Conservation (phyloP, 1,139 yeast genomes). For the Protomyces inundatus region DNA sequence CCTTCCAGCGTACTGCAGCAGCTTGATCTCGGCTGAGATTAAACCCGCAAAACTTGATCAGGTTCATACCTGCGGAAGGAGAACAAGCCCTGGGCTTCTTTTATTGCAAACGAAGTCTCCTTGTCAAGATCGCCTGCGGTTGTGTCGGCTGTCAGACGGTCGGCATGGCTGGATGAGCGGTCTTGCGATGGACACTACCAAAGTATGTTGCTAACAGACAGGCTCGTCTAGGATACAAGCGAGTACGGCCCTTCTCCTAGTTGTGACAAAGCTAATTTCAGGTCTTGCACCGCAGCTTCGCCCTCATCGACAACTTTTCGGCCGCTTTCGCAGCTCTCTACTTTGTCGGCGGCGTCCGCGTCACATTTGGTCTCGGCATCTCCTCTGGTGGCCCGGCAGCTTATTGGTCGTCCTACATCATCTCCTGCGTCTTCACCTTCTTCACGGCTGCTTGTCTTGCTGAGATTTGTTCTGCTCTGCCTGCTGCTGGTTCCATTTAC, state of each 20-base stretch:
- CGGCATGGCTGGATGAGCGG: not conserved
- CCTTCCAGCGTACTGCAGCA: not conserved
- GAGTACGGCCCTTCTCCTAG: not conserved
- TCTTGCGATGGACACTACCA: not conserved
- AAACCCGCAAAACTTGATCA: slow-evolving; percentile 28
- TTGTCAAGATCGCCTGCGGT: slow-evolving; percentile 1
- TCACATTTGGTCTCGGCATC: slow-evolving; percentile 33
- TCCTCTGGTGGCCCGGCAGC: slow-evolving; percentile 36
- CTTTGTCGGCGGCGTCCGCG: slow-evolving; percentile 34
- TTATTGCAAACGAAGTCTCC: slow-evolving; percentile 2
- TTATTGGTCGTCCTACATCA: slow-evolving; percentile 34
- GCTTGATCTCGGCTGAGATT: slow-evolving; percentile 18
- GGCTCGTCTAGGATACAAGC: slow-evolving; percentile 31
- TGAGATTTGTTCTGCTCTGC: slow-evolving; percentile 36
- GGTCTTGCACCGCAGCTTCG: slow-evolving; percentile 31
- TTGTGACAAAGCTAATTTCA: not conserved
- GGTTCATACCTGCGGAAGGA: slow-evolving; percentile 27
- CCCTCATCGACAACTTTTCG: slow-evolving; percentile 35
- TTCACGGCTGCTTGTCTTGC: slow-evolving; percentile 36
- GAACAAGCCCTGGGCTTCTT: slow-evolving; percentile 21
- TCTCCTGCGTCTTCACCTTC: slow-evolving; percentile 33
- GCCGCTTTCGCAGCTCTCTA: slow-evolving; percentile 35
- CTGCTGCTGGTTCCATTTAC: slow-evolving; percentile 38
- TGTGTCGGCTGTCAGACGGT: not conserved
- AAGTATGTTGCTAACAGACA: slow-evolving; percentile 24